Evolutionary conservation across 2,329 filamentous ascomycete genomes (phyloP).

Genomic region (Ophiostoma ulmi): DNA sequence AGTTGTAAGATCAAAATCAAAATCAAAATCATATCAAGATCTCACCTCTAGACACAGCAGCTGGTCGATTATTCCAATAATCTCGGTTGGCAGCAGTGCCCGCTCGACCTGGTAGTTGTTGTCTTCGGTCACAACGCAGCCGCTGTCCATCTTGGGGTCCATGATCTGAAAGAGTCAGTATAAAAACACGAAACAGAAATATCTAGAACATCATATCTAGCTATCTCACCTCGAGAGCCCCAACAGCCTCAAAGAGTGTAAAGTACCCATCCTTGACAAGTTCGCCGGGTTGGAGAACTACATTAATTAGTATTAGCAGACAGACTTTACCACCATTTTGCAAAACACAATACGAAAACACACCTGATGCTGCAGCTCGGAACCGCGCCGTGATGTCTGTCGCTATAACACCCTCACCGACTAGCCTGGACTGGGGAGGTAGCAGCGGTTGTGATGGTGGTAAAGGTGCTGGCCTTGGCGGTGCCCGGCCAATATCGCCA

Average conservation of each 20-base stretch:
- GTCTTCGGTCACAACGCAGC: conserved; percentile 70
- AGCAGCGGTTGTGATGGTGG: conserved; percentile 35
- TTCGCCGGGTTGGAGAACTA: conserved; percentile 72
- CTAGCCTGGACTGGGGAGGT: conserved; percentile 34
- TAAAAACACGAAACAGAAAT: neutral
- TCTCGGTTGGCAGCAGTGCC: conserved; percentile 66
- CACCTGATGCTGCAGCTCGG: conserved; percentile 49
- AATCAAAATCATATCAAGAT: no score
- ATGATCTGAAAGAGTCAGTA: conserved; percentile 64
- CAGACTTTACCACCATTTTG: no score
- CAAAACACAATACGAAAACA: conserved; percentile 25
- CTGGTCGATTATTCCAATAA: conserved; percentile 91
- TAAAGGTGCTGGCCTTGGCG: neutral
- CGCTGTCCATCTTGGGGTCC: conserved; percentile 98
- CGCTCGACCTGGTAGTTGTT: conserved; percentile 67
- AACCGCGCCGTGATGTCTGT: conserved; percentile 57
- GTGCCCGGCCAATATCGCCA: neutral
- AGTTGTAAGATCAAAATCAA: neutral
- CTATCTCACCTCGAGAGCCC: conserved; percentile 62
- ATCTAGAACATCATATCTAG: neutral
- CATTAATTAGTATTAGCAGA: neutral
- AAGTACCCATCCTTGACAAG: conserved; percentile 92
- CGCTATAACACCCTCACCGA: conserved; percentile 48
- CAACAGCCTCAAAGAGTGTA: conserved; percentile 89
- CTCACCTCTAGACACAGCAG: conserved; percentile 79